Base-by-base conservation (phyloP, 2,329 filamentous ascomycete genomes). In the Colletotrichum lindemuthianum region DNA sequence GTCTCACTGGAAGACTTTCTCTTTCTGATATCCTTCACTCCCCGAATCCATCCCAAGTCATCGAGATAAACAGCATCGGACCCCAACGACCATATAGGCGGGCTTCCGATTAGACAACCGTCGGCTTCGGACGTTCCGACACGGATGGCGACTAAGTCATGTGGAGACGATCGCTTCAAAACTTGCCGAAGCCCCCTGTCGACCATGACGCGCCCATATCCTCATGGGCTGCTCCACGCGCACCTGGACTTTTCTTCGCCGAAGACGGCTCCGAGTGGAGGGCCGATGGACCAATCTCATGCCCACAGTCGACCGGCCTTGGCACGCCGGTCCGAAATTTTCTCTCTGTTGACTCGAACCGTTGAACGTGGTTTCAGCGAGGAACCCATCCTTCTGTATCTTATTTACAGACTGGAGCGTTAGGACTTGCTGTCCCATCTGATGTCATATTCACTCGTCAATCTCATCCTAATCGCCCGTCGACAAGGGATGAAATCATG, bases 101-200 rank as follows among this genome's bases (percentile, higher is more conserved):
- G 34, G 44, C 16, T 4, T 24, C 24, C 24, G 24, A 24, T 16
- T 15, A 10, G 36, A 8, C 34, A 7, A 15, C 32, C 40, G 12
- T 44, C 50, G 57, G 61, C 44, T 32, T 51, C 51, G 45, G 61
- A 61, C 11, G 8, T 12, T 61, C 61, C 61, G 58, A 65, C 15
- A 9, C 6, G 40, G 24, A 24, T 12, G 32, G 39, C 16, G 36
- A 13, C 16, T 40, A 15, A 40, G n/a, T n/a, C 24, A 24, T 60
- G 58, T 61, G 61, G 61, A 52, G 61, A 43, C 40, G 10, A 52
- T 56, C 58, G 58, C 61, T 56, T 57, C 51, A 57, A 61, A 64
- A 60, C 13, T 24, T 65, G 51, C 61, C 61, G 58, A 52, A 24
- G 4, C 40, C 45, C 58, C 45, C 48, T 49, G 47, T 56, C 36